These are phyloP conservation scores for Xylogone sp. DNA, from an alignment of 2,329 filamentous ascomycete species.

Conservation along the genomic window DNA sequence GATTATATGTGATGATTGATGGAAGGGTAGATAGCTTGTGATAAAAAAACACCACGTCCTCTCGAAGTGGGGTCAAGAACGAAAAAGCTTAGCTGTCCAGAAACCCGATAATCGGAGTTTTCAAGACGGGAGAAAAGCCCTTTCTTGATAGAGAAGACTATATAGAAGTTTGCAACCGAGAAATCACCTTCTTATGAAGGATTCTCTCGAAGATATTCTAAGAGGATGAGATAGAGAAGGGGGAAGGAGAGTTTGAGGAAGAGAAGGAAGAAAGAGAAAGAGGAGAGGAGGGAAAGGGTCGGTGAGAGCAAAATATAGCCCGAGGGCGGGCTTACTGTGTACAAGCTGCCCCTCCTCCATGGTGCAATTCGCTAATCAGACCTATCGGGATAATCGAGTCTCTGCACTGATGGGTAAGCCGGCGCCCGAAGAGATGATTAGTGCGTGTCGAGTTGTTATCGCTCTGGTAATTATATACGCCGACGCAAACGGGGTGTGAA, in stretches of 20 bases:
- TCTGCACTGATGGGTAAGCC: background rate
- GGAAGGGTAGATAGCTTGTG: no score
- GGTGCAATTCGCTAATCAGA: background rate
- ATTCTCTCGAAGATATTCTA: background rate
- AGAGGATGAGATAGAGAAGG: background rate
- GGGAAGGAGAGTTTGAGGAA: background rate
- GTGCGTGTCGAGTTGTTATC: no score
- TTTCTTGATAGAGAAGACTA: no score
- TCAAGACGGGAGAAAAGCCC: no score
- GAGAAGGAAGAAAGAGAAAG: background rate
- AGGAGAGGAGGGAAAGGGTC: background rate
- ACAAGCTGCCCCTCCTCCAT: background rate
- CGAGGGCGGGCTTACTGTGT: background rate
- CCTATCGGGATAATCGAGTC: background rate
- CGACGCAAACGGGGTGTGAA: no score
- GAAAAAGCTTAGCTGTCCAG: no score
- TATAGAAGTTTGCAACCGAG: no score
- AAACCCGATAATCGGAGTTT: background rate
- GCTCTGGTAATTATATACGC: no score
- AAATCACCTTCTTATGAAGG: no score
- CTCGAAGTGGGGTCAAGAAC: background rate
- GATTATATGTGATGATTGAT: constrained; percentile 2
- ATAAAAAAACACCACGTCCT: no score
- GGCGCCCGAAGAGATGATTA: background rate
- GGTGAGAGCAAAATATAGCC: background rate